Evolutionary conservation across 257 asterid species (phyloP), one percentile per base, ranked within the genome.

Genomic region (Petrea volubilis): DNA sequence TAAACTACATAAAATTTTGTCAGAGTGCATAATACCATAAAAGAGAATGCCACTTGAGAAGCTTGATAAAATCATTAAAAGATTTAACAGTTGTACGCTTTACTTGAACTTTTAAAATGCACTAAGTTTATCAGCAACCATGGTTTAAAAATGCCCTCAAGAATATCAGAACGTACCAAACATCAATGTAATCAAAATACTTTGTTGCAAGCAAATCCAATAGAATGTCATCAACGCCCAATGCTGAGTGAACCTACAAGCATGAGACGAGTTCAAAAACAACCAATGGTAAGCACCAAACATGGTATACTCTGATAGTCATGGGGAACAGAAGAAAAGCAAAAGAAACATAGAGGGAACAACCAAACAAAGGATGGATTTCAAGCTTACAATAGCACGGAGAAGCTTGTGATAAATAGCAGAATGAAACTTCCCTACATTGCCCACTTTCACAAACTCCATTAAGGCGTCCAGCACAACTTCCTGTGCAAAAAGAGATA

Each of bases 381-480:
- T 38, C 61, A 27, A 31, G 79, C 92, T 85, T 64, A 93, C 98
- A 64, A 87, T 73, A 67, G 83, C 73, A 60, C 78, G 80, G 55
- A 94, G 86, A 67, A 94, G 74, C 81, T 87, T 87, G 79, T 89
- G 90, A 75, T 86, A 94, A 74, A 89, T 82, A 60, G 90, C 73
- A 15, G 98, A 85, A 78, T 90, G 83, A 71, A 94, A 94, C 73
- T 84, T 86, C 25, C 98, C 98, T 3, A 77, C 83, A 34, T 90
- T 91, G n/a, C 92, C 93, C 60, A 89, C 77, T 83, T 91, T 94
- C 59, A 94, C 96, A 73, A 89, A 91, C 75, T 91, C 99, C 99
- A 94, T 86, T 23, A 91, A 34, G 1, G 97, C 49, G 62, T 90
- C 99, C 75, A 91, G 74, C 60, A 82, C 95, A 75, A 86, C 85